Base-by-base conservation (phyloP, 1,139 yeast genomes). In the Nakaseomyces bracarensis region DNA sequence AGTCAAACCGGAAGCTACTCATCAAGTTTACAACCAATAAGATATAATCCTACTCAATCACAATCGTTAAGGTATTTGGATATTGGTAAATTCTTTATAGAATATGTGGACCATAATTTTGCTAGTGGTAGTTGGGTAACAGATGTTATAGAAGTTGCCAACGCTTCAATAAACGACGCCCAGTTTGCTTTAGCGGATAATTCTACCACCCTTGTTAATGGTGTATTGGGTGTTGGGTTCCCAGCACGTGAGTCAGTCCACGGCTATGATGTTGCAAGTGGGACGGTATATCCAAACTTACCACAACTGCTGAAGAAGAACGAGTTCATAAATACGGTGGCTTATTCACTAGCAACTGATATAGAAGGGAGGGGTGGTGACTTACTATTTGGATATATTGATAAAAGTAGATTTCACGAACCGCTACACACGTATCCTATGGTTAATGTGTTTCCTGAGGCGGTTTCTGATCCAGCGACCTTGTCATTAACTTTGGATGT, bases 371-470 rank as follows among this genome's bases (percentile, higher is more conserved):
- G 55, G 16, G 46, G 60, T 8, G 77, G 76, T 2, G 65, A 70
- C 16, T 59, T 77, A 27, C 55, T 75, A 30, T 75, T 77, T 57
- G 82, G 82, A 28, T 81, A 74, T 25, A 65, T 75, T 34, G 83
- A 78, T 52, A 68, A 64, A 31, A 58, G 68, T 40, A 71, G 70
- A 51, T 73, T 67, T 53, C 43, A 57, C 1, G 80, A 79, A 7
- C 56, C 63, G 14, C 58, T 77, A 41, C 60, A 61, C 30, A 57
- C 71, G 2, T 59, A 74, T 22, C 76, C 77, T 10, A 54, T 71
- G 42, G 53, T 71, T 36, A 70, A 71, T 13, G 64, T 63, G 13
- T 57, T 54, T 30, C 53, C 55, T 4, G 31, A 39, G 19, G 43
- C 48, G 25, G 49, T 48, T 28, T 53, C 41, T 3, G 43, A 45